A percentile compares a stretch with the other conserved stretches of the same genome.
These are phyloP conservation scores for Apiotrichum siamense DNA, from an alignment of 1,284 basidiomycete genomes.

Conservation along the genomic window DNA sequence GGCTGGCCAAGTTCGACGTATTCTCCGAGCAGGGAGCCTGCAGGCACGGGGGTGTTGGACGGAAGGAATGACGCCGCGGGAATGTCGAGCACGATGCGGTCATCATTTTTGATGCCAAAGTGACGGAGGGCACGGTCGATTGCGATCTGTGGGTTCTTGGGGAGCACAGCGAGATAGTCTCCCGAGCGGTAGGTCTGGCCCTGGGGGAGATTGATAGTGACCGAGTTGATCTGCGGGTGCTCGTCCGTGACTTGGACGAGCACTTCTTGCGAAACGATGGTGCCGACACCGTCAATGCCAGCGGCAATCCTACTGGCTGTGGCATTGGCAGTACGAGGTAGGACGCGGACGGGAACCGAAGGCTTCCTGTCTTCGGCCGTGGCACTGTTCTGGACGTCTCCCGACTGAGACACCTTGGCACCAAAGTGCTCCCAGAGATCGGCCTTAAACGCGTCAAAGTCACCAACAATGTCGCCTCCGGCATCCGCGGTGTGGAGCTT, in stretches of 20 bases:
- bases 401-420: background rate
- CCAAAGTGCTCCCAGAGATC: constrained; percentile 48
- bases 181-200: constrained; percentile 50
- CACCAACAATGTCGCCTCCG: constrained; percentile 50
- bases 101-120: constrained; percentile 11
- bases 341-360: background rate
- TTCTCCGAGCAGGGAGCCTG: constrained; percentile 47
- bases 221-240: constrained; percentile 29
- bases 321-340: constrained; percentile 10
- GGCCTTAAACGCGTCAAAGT: constrained; percentile 52
- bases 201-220: constrained; percentile 51
- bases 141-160: constrained; percentile 14
- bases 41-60: constrained; percentile 43
- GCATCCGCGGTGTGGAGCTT: constrained; percentile 26
- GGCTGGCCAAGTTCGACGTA: constrained; percentile 51
- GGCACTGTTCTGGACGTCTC: background rate
- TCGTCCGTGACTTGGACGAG: constrained; percentile 10
- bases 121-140: constrained; percentile 8
- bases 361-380: constrained; percentile 10
- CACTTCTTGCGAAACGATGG: constrained; percentile 12
- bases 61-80: constrained; percentile 39
- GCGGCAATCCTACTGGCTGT: constrained; percentile 8
- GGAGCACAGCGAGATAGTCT: constrained; percentile 52
- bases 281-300: constrained; percentile 12
- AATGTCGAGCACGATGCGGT: constrained; percentile 19